These are phyloP conservation scores for Ceratobasidium sp. DNA, from an alignment of 1,284 basidiomycete species.

Conservation along the genomic window DNA sequence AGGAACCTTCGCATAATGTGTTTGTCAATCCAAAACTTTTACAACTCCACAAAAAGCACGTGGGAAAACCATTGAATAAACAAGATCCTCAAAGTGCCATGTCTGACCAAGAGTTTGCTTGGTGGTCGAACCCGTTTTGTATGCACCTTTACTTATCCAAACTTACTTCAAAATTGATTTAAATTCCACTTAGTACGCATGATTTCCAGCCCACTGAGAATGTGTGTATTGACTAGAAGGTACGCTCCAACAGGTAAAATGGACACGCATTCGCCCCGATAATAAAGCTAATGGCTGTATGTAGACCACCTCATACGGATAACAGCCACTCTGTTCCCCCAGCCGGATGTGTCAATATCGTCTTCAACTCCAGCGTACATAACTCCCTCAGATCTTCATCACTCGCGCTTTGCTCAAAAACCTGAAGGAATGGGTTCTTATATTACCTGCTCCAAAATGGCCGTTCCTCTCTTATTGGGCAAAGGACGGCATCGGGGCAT, in stretches of 20 bases:
- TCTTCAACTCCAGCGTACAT: slow-evolving; percentile 23
- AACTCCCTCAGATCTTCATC: slow-evolving; percentile 27
- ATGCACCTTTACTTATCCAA: neutral
- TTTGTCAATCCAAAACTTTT: slow-evolving; percentile 27
- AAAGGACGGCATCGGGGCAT: slow-evolving; percentile 24
- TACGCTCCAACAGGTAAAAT: slow-evolving; percentile 25
- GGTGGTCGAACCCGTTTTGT: slow-evolving; percentile 33
- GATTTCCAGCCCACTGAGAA: slow-evolving; percentile 16
- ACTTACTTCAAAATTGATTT: neutral
- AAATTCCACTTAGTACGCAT: slow-evolving; percentile 16
- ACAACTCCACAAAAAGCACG: neutral
- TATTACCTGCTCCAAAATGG: slow-evolving; percentile 22
- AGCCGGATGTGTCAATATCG: neutral
- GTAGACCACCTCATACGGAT: slow-evolving; percentile 30
- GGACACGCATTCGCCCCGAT: neutral
- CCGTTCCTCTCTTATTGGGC: slow-evolving; percentile 14
- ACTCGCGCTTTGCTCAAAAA: slow-evolving; percentile 16
- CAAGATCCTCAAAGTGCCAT: neutral
- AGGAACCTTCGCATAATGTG: slow-evolving; percentile 24
- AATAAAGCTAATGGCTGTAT: neutral
- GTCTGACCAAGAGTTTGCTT: slow-evolving; percentile 24
- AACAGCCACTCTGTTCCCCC: slow-evolving; percentile 16
- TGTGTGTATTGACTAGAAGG: slow-evolving; percentile 20
- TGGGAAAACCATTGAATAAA: neutral
- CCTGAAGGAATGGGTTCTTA: slow-evolving; percentile 15